Evolutionary conservation across 345 rosid species (phyloP), one percentile per base, ranked within the genome.

Genomic region (Carallia pectinifolia): DNA sequence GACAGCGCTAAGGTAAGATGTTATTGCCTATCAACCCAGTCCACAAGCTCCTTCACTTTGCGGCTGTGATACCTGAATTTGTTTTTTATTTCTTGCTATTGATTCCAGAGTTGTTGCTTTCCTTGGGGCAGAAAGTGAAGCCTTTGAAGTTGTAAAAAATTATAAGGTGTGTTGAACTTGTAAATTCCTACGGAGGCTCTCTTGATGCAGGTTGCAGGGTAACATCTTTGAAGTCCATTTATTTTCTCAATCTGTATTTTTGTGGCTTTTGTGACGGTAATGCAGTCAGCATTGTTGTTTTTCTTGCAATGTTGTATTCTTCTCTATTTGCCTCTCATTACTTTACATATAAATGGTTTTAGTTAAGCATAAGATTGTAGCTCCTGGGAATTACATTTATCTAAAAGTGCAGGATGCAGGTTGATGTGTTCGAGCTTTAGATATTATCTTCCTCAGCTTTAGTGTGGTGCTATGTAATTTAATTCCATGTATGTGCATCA

Each of bases 101-200:
- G 39, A 58, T 69, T 64, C 31, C 82, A 92, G 96, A 13, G 73
- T 7, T 90, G 90, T 74, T 89, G 96, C 82, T 86, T 87, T 71
- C 77, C 89, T 12, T 90, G 90, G 89, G 62, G 87, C 71, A 66
- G 85, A 73, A 90, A 86, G 60, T 86, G 81, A 89, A 76, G 61
- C 6, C 17, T 39, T 50, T 6, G 70, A 66, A 65, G 34, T 74
- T 39, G 70, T 50, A 27, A 53, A 47, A 17, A 55, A 62, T 52
- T 31, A 68, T 59, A 50, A 53, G 52, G 62, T 30, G 34, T 61
- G 74, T 70, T 48, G 53, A 58, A 65, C 18, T 6, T 80, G 87
- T 83, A 77, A 68, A 82, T 79, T 70, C 76, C 52, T 44, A 64
- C 62, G 66, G 64, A 77, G 73, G 71, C 38, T 70, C 74, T 64